A percentile compares a stretch with the other conserved stretches of the same genome.
phyloP scores from a whole-genome alignment of 176 grass and related monocot species.

The Musa acuminata region DNA sequence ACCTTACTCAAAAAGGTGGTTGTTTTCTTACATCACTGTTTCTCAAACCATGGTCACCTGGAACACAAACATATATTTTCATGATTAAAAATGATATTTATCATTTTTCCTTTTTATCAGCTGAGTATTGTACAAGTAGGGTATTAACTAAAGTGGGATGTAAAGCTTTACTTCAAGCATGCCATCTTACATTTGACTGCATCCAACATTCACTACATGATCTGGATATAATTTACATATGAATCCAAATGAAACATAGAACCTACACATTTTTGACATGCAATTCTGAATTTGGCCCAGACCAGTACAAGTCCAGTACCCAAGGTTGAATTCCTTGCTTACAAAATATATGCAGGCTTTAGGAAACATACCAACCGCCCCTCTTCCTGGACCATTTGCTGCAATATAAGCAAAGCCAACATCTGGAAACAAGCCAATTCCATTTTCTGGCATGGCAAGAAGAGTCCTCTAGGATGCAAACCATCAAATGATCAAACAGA shows the following conservation, averaged over 20 bases:
- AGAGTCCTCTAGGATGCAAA: slow-evolving; percentile 58
- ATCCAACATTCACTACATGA: neutral
- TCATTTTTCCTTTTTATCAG: too few relatives aligned
- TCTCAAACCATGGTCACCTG: neutral
- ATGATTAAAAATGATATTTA: neutral
- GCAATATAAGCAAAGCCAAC: slow-evolving; percentile 97
- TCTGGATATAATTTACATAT: neutral
- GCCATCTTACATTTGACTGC: neutral
- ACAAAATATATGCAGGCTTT: too few relatives aligned
- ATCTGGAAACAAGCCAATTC: slow-evolving; percentile 86
- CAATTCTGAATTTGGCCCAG: too few relatives aligned
- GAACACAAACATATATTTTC: neutral
- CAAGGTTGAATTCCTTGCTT: too few relatives aligned
- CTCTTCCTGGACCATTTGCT: slow-evolving; percentile 64
- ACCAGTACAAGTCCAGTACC: too few relatives aligned
- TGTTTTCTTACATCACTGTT: neutral
- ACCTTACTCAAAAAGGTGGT: neutral
- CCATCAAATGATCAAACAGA: neutral
- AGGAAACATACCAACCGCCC: slow-evolving; percentile 4
- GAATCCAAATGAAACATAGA: neutral
- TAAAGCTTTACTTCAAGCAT: neutral
- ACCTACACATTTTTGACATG: too few relatives aligned
- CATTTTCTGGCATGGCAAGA: slow-evolving; percentile 96
- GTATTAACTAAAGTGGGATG: neutral
- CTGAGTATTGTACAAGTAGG: neutral